These are phyloP conservation scores for Ambrosiella beaveri DNA, from an alignment of 2,329 filamentous ascomycete genomes.

Conservation along the genomic window DNA sequence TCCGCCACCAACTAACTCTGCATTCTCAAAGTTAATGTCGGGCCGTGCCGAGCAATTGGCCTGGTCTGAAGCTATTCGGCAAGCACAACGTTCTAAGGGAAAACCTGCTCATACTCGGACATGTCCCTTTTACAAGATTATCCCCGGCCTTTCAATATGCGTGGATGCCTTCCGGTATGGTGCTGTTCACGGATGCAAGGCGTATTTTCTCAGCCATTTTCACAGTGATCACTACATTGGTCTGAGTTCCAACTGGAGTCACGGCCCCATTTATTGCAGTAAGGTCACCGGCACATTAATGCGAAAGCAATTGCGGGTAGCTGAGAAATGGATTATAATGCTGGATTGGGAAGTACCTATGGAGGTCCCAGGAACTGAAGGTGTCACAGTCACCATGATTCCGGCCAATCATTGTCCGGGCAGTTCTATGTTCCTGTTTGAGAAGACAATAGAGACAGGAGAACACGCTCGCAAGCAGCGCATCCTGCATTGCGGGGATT, in stretches of 20 bases:
- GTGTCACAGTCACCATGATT: conserved; percentile 83
- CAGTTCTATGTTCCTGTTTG: conserved; percentile 82
- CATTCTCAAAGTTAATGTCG: conserved; percentile 88
- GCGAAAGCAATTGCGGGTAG: conserved; percentile 67
- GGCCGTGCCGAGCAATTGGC: conserved; percentile 77
- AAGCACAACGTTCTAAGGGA: conserved; percentile 60
- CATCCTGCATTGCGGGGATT: conserved; percentile 89
- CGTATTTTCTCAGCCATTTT: conserved; percentile 95
- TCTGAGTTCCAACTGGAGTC: conserved; percentile 69
- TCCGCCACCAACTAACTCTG: conserved; percentile 36
- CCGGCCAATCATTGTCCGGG: conserved; percentile 93
- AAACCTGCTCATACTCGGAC: conserved; percentile 77
- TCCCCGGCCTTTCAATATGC: conserved; percentile 80
- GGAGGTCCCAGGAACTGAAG: conserved; percentile 66
- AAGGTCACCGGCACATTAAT: conserved; percentile 82
- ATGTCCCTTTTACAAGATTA: conserved; percentile 96
- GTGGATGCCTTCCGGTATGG: conserved; percentile 96
- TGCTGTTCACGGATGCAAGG: conserved; percentile 75
- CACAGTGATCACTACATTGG: conserved; percentile 97
- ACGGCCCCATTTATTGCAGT: conserved; percentile 94
- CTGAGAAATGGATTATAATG: conserved; percentile 68
- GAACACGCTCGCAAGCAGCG: conserved; percentile 48
- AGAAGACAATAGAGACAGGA: conserved; percentile 52
- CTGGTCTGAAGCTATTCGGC: conserved; percentile 72
- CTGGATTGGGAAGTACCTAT: conserved; percentile 69